Evolutionary conservation across 768 basidiomycete species (phyloP), one percentile per base, ranked within the genome.

Genomic region (Arthromyces matolae): DNA sequence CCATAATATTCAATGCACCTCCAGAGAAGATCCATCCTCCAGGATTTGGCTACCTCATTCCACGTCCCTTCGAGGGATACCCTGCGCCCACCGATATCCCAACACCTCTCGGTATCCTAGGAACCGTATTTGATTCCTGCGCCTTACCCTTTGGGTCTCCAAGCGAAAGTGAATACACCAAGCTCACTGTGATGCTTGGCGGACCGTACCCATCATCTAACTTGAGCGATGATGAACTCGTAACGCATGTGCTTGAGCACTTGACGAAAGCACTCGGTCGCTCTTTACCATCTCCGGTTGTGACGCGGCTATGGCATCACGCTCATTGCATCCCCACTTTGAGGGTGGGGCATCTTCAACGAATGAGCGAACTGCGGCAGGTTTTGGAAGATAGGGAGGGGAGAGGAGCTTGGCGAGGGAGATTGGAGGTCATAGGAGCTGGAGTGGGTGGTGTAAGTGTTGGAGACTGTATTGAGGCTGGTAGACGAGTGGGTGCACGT

Each of bases 31-130:
- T 94, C 40, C 86, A 92, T 56, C 92, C 93, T 0, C 74, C 76
- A 2, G 95, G 95, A 3, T 99, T 97, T 62, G 95, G 95, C 8
- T 97, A 93, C 70, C 84, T 99, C 60, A 77, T 96, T 43, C 93
- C 94, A 0, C 87, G 93, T 13, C 82, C 87, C 0, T 67, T 66
- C 25, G 64, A 64, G 4, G 84, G 74, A 18, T 86, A 89, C 54
- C 58, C 65, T n/a, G 46, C 52, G 10, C 55, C 14, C 46, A 13
- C 13, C 48, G 20, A 50, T 44, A 13, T 45, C 3, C 39, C 51
- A 4, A 57, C 63, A 27, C 54, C 64, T 39, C 64, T 73, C 9
- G 79, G 80, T 3, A 76, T 89, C 16, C 76, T 98, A 0, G 95
- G 95, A 10, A 83, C 85, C 24, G 84, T 97, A 9, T 97, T 97